phyloP scores from a whole-genome alignment of 192 early-diverging fungal species.

The Martensiomyces pterosporus region DNA sequence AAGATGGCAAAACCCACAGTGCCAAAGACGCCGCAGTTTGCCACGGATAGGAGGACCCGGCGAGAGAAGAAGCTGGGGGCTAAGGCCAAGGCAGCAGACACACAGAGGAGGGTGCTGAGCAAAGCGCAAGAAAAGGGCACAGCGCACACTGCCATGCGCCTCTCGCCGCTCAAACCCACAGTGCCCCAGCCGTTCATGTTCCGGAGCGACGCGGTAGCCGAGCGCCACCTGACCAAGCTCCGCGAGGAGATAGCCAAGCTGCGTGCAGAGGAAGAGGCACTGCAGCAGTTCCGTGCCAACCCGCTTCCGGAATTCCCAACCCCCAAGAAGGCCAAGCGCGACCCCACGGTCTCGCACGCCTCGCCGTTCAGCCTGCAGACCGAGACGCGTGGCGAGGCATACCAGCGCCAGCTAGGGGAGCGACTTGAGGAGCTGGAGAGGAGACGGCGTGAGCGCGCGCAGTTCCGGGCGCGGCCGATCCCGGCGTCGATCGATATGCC shows the following conservation, averaged over 20 bases:
- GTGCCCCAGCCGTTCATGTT: conserved; percentile 51
- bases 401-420: conserved; percentile 40
- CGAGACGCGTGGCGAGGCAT: conserved; percentile 49
- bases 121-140: too few species aligned
- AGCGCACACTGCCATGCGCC: not conserved
- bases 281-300: conserved; percentile 53
- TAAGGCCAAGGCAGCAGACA: not conserved
- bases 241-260: conserved; percentile 50
- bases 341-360: conserved; percentile 46
- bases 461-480: conserved; percentile 61
- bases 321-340: conserved; percentile 37
- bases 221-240: conserved; percentile 53
- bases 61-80: too few species aligned
- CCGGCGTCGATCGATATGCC: conserved; percentile 48
- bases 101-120: not conserved
- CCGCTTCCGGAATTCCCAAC: conserved; percentile 55
- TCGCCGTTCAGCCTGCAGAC: conserved; percentile 60
- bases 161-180: conserved; percentile 34
- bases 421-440: conserved; percentile 47
- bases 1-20: conserved; percentile 26
- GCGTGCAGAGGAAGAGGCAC: conserved; percentile 41
- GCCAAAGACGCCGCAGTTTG: conserved; percentile 45
- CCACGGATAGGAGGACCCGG: conserved; percentile 35
- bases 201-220: conserved; percentile 59
- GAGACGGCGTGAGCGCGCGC: conserved; percentile 25